These are phyloP conservation scores for Erythrophleum ivorense DNA, from an alignment of 331 rosid genomes.

Conservation along the genomic window DNA sequence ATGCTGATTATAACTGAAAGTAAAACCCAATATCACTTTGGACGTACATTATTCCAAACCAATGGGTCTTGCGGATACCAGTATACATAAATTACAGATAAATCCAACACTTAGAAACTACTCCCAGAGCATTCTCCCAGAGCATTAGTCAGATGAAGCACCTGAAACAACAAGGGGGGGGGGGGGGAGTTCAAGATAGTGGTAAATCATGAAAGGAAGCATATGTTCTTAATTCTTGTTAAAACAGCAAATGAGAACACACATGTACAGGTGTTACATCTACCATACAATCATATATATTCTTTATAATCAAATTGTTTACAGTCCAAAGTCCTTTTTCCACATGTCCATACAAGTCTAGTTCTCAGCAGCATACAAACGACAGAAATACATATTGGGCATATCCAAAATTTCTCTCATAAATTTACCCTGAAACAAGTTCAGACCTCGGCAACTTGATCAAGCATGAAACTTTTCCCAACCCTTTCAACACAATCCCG, in stretches of 20 bases:
- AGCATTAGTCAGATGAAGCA: neutral
- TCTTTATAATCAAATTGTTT: neutral
- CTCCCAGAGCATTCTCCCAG: constrained; percentile 11
- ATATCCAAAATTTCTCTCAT: neutral
- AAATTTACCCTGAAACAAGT: neutral
- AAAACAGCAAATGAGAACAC: neutral
- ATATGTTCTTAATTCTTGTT: neutral
- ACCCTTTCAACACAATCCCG: neutral
- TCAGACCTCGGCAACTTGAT: neutral
- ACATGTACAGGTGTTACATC: neutral
- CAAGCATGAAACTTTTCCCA: neutral
- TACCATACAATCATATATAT: neutral
- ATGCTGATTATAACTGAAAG: neutral
- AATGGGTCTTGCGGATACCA: neutral
- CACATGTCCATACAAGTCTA: neutral
- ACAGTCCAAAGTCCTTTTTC: neutral
- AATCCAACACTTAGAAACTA: neutral
- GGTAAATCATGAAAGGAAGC: neutral
- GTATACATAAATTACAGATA: neutral
- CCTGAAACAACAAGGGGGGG: constrained; percentile 2
- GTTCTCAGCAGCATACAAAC: neutral
- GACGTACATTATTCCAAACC: constrained; percentile 20
- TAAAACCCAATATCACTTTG: neutral
- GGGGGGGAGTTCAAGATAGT: neutral
- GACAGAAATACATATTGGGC: neutral